These are phyloP conservation scores for Bjerkandera adusta DNA, from an alignment of 1,284 basidiomycete genomes.

Conservation along the genomic window DNA sequence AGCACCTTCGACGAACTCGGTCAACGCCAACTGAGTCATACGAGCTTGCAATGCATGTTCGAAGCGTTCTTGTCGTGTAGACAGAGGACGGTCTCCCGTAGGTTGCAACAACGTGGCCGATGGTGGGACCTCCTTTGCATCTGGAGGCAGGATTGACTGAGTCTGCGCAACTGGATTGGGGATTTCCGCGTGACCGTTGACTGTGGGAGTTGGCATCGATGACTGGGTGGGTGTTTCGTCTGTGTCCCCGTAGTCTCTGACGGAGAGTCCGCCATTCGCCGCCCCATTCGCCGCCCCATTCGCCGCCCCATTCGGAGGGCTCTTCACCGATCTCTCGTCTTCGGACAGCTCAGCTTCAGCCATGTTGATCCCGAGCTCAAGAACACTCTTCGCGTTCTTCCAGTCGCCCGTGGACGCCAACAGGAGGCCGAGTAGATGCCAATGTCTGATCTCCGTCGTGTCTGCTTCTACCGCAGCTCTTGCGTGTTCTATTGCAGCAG, in stretches of 20 bases:
- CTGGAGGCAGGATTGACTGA: constrained; percentile 33
- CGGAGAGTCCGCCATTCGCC: constrained; percentile 20
- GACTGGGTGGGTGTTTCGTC: background rate
- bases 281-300: constrained; percentile 19
- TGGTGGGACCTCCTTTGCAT: constrained; percentile 41
- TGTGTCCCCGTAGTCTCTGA: constrained; percentile 21
- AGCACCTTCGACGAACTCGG: constrained; percentile 84
- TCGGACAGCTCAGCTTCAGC: constrained; percentile 44
- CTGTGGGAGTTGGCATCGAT: background rate
- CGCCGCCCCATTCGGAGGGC: constrained; percentile 23
- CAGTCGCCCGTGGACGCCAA: constrained; percentile 82
- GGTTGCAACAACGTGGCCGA: constrained; percentile 49
- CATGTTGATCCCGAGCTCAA: constrained; percentile 67
- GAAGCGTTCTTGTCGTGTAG: constrained; percentile 62
- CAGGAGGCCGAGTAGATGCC: constrained; percentile 90
- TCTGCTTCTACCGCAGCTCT: constrained; percentile 78
- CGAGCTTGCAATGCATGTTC: constrained; percentile 83
- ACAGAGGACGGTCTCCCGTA: constrained; percentile 51
- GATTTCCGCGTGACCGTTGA: constrained; percentile 2
- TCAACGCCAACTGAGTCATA: constrained; percentile 83
- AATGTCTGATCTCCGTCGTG: constrained; percentile 73
- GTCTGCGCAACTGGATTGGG: background rate
- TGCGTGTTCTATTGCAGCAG: constrained; percentile 67
- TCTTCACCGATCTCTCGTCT: constrained; percentile 21
- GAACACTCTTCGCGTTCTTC: constrained; percentile 73